Conservation (phyloP, 2,329 filamentous ascomycete species). For the Hyphodiscus sp. region DNA sequence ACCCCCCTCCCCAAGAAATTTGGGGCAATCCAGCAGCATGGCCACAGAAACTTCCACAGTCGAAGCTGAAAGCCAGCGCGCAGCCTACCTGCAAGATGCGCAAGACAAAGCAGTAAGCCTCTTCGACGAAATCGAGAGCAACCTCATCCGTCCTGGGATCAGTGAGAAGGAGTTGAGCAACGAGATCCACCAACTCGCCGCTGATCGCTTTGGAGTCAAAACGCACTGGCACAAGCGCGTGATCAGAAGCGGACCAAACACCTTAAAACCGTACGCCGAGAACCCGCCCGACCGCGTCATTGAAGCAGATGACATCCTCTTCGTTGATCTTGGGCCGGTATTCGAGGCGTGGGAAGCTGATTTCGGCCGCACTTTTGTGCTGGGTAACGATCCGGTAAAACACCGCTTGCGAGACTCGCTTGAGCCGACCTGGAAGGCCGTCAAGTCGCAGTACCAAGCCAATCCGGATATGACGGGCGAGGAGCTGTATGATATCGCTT, state of each 20-base stretch:
- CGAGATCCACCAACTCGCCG: constrained; percentile 40
- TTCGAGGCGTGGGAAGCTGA: constrained; percentile 48
- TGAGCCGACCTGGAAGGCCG: constrained; percentile 39
- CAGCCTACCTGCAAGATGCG: constrained; percentile 37
- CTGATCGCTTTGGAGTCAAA: constrained; percentile 36
- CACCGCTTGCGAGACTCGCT: constrained; percentile 38
- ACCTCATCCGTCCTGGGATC: constrained; percentile 40
- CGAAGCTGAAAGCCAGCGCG: constrained; percentile 17
- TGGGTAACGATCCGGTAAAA: constrained; percentile 41
- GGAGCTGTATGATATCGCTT: constrained; percentile 40
- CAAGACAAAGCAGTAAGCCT: constrained; percentile 39
- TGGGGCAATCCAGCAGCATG: no score
- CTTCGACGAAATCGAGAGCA: constrained; percentile 41
- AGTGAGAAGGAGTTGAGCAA: constrained; percentile 41
- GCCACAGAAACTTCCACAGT: no score
- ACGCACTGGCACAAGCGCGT: constrained; percentile 49
- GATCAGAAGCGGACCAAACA: constrained; percentile 44
- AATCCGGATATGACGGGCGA: constrained; percentile 41
- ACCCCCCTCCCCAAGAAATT: no score
- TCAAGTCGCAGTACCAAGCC: constrained; percentile 35
- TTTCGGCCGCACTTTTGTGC: constrained; percentile 46
- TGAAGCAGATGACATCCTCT: constrained; percentile 42
- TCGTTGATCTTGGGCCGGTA: constrained; percentile 45
- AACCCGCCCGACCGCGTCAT: constrained; percentile 44
- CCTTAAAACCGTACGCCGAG: constrained; percentile 39